Evolutionary conservation across 208 protist species (phyloP).

Genomic region (Wallacemonas sp.): DNA sequence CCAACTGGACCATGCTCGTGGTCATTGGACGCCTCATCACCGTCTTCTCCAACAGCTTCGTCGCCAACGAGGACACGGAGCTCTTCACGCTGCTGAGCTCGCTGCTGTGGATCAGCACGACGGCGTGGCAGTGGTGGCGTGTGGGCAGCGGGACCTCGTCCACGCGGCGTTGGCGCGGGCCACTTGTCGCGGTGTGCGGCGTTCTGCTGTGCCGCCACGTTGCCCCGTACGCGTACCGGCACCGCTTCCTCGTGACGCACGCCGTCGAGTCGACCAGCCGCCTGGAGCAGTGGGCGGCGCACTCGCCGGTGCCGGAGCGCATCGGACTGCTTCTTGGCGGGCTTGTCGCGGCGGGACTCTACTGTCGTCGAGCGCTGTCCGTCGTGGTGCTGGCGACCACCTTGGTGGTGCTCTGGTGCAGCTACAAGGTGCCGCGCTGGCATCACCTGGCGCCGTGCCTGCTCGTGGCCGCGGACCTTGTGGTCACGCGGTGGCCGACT

Average conservation of each 20-base stretch:
- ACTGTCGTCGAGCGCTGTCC: neutral
- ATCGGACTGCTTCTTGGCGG: constrained; percentile 27
- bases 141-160: too few relatives aligned
- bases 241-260: constrained; percentile 62
- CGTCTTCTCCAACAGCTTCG: constrained; percentile 80
- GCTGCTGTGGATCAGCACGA: neutral
- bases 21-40: constrained; percentile 47
- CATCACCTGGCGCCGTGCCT: constrained; percentile 54
- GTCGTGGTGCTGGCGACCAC: neutral
- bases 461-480: constrained; percentile 21
- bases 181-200: constrained; percentile 15
- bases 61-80: constrained; percentile 69
- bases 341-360: neutral
- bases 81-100: constrained; percentile 20
- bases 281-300: constrained; percentile 27
- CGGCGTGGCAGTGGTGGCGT: neutral
- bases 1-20: constrained; percentile 33
- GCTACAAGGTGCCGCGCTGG: constrained; percentile 38
- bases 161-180: neutral
- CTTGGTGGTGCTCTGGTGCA: constrained; percentile 15
- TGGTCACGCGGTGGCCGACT: neutral
- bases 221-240: constrained; percentile 40
- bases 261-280: constrained; percentile 38
- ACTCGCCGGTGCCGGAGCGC: constrained; percentile 20
- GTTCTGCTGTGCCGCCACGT: constrained; percentile 34